Evolutionary conservation across 352 stramenopile genomes (phyloP).

Genomic region (Phytophthora tentaculata): DNA sequence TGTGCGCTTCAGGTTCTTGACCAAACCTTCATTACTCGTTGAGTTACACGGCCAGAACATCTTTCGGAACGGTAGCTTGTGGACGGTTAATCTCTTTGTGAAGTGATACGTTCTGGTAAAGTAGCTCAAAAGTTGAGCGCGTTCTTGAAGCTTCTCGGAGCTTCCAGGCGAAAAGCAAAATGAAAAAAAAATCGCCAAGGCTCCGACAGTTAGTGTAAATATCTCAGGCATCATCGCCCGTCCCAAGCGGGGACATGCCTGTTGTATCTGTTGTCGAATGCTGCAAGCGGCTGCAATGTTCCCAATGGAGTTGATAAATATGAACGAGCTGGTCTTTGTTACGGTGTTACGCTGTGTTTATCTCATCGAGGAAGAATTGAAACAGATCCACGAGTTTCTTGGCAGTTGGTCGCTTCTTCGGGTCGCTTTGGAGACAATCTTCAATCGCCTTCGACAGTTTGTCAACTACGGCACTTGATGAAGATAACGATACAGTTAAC

Average conservation of each 20-base stretch:
- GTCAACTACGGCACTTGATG: conserved; percentile 45
- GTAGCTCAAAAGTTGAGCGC: background rate
- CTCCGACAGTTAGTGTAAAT: conserved; percentile 29
- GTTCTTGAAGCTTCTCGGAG: conserved; percentile 4
- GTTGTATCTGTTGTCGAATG: background rate
- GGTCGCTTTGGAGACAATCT: conserved; percentile 66
- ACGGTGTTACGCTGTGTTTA: conserved; percentile 20
- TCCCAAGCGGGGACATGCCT: conserved; percentile 32
- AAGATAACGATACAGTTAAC: conserved; percentile 37
- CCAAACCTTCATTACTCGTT: conserved; percentile 56
- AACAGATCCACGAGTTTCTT: conserved; percentile 62
- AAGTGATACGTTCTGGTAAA: conserved; percentile 1
- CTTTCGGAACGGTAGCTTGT: conserved; percentile 40
- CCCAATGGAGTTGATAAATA: conserved; percentile 28
- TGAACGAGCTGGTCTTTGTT: conserved; percentile 1
- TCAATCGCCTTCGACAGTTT: conserved; percentile 55
- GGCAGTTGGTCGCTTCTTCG: conserved; percentile 58
- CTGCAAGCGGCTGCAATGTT: conserved; percentile 6
- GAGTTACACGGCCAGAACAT: conserved; percentile 65
- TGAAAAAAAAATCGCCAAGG: conserved; percentile 7
- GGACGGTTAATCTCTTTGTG: conserved; percentile 10
- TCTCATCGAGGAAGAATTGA: conserved; percentile 50
- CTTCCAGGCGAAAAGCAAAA: conserved; percentile 26
- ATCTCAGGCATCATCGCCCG: conserved; percentile 31
- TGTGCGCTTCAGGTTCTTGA: conserved; percentile 63